Evolutionary conservation across 306 rosid genomes (phyloP).

Genomic region (Phaseolus lunatus): DNA sequence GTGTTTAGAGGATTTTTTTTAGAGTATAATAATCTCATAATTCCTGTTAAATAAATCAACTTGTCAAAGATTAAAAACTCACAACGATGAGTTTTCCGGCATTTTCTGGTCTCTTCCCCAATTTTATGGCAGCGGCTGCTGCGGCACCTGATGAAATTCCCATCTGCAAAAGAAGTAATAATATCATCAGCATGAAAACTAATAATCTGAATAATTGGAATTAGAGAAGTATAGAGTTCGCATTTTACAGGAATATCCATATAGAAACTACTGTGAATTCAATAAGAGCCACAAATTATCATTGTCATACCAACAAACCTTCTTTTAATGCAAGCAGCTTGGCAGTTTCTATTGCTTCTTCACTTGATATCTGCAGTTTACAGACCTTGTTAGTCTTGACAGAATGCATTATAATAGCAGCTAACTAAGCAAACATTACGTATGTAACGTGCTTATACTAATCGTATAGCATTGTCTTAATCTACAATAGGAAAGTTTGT

Average conservation of each 20-base stretch:
- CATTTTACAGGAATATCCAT: not conserved
- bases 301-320: slow-evolving; percentile 71
- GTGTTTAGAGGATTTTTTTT: too few species aligned
- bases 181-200: not conserved
- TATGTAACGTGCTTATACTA: not conserved
- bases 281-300: not conserved
- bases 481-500: not conserved
- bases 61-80: slow-evolving; percentile 36
- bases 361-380: slow-evolving; percentile 60
- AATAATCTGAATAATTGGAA: not conserved
- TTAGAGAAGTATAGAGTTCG: not conserved
- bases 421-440: not conserved
- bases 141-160: slow-evolving; percentile 85
- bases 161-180: slow-evolving; percentile 50
- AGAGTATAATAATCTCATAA: slow-evolving; percentile 9
- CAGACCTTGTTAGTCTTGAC: slow-evolving; percentile 11
- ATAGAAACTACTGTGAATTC: not conserved
- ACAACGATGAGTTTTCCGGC: slow-evolving; percentile 72
- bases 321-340: slow-evolving; percentile 72
- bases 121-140: slow-evolving; percentile 61
- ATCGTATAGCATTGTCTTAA: not conserved
- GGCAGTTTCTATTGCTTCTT: slow-evolving; percentile 76
- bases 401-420: not conserved
- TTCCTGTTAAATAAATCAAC: not conserved
- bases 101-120: slow-evolving; percentile 70